These are phyloP conservation scores for Croton laevigatus DNA, from an alignment of 441 rosid species.

Conservation along the genomic window DNA sequence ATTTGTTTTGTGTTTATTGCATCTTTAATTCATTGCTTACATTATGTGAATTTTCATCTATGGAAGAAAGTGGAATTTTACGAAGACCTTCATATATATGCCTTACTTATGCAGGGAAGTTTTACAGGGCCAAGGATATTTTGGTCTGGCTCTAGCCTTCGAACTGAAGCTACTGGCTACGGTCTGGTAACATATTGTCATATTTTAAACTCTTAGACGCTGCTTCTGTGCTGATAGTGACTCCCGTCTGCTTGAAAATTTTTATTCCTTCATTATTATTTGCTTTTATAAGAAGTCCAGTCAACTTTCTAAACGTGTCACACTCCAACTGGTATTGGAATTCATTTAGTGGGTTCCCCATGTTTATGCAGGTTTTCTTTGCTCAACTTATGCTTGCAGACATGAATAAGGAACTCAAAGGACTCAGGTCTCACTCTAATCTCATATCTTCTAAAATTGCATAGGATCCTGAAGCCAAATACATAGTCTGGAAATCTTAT, in stretches of 20 bases:
- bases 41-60: slow-evolving; percentile 2
- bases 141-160: slow-evolving; percentile 99
- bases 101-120: slow-evolving; percentile 95
- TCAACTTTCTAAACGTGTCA: slow-evolving; percentile 4
- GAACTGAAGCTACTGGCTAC: slow-evolving; percentile 99
- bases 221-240: slow-evolving; percentile 14
- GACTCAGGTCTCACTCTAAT: slow-evolving; percentile 61
- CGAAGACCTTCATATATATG: slow-evolving; percentile 44
- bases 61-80: slow-evolving; percentile 29
- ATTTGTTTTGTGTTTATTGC: slow-evolving; percentile 1
- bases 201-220: slow-evolving; percentile 18
- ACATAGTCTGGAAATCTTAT: not conserved
- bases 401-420: slow-evolving; percentile 93
- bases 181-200: slow-evolving; percentile 71
- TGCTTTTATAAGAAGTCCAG: not conserved
- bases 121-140: slow-evolving; percentile 95
- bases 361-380: slow-evolving; percentile 83
- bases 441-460: slow-evolving; percentile 8
- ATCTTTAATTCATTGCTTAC: not conserved
- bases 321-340: slow-evolving; percentile 16
- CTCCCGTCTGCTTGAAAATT: not conserved
- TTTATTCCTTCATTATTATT: not conserved
- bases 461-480: not conserved
- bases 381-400: slow-evolving; percentile 93
- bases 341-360: slow-evolving; percentile 20